phyloP scores from a whole-genome alignment of 225 moss, liverwort and hornwort species.

The Sphagnum contortum region DNA sequence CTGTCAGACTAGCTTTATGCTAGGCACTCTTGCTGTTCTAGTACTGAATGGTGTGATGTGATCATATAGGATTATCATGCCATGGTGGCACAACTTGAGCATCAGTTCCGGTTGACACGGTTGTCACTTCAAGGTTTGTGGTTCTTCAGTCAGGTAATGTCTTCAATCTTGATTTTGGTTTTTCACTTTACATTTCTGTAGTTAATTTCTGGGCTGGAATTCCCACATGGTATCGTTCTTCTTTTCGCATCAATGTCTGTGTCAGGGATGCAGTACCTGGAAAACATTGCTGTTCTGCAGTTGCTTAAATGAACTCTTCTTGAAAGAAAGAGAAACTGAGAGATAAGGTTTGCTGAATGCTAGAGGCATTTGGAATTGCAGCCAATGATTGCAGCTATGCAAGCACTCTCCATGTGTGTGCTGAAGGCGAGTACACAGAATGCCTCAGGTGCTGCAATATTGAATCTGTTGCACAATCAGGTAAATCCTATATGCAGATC shows the following conservation, averaged over 20 bases:
- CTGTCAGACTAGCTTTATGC: no score
- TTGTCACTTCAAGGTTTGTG: constrained; percentile 96
- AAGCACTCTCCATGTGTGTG: constrained; percentile 66
- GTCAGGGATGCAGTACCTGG: no score
- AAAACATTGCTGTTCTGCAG: no score
- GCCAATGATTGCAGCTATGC: constrained; percentile 97
- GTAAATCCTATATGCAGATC: constrained; percentile 8
- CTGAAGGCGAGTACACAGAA: constrained; percentile 68
- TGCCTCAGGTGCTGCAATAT: constrained; percentile 81
- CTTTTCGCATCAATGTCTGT: no score
- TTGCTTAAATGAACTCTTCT: no score
- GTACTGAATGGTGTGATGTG: no score
- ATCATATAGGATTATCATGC: constrained; percentile 78
- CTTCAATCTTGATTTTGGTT: neutral
- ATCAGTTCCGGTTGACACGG: constrained; percentile 84
- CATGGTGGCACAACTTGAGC: constrained; percentile 95
- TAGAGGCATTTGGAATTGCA: constrained; percentile 13
- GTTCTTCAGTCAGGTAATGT: constrained; percentile 87
- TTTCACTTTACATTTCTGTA: neutral
- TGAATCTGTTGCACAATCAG: constrained; percentile 88
- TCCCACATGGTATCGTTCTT: no score
- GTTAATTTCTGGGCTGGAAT: no score
- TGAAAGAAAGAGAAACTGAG: neutral
- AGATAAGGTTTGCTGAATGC: neutral
- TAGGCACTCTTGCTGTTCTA: no score